These are phyloP conservation scores for Ustilago shanxiensis DNA, from an alignment of 1,284 basidiomycete species.

Conservation along the genomic window DNA sequence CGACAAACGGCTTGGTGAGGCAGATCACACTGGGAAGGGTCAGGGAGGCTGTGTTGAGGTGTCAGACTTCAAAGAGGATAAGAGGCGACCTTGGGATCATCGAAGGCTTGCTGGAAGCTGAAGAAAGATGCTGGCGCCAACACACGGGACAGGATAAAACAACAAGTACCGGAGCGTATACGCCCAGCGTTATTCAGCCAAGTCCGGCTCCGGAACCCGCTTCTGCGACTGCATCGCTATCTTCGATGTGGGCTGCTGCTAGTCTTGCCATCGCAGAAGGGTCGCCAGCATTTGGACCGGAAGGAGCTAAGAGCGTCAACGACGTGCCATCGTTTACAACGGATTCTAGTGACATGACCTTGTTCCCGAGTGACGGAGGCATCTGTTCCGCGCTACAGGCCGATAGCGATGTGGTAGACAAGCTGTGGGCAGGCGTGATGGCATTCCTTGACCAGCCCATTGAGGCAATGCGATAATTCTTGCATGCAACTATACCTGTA, in stretches of 20 bases:
- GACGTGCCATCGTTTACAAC: neutral
- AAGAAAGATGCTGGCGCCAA: neutral
- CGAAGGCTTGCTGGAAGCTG: neutral
- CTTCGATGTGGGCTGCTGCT: too few relatives aligned
- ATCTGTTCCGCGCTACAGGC: neutral
- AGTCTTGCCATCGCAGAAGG: too few relatives aligned
- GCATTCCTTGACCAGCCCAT: conserved; percentile 4
- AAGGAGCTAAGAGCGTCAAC: neutral
- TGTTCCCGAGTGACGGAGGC: neutral
- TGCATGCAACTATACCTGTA: too few relatives aligned
- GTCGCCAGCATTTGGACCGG: too few relatives aligned
- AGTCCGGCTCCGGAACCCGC: too few relatives aligned
- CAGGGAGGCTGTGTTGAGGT: neutral
- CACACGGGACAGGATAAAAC: neutral
- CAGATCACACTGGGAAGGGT: neutral
- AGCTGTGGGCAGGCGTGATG: conserved; percentile 2
- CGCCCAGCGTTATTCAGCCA: too few relatives aligned
- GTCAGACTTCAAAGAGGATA: neutral
- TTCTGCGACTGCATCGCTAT: too few relatives aligned
- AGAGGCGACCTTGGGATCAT: neutral
- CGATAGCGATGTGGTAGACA: neutral
- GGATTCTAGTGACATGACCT: neutral
- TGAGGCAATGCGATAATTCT: neutral
- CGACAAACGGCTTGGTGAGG: neutral
- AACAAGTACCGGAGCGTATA: neutral